Evolutionary conservation across 345 rosid species (phyloP).

Genomic region (Lepidium sativum): DNA sequence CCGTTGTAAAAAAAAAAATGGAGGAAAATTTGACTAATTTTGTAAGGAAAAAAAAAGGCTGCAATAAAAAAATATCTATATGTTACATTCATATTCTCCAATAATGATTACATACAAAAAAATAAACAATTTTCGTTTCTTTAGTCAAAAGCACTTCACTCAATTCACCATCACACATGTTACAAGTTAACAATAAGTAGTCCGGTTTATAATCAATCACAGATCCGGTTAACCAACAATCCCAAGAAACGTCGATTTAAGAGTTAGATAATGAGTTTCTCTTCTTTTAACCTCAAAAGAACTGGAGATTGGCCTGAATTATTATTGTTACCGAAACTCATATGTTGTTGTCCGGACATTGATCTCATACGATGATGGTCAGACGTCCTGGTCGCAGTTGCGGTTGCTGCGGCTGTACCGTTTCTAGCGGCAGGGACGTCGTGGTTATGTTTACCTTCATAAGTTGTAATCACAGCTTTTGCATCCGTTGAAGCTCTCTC

Average conservation of each 20-base stretch:
- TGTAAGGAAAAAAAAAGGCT: background rate
- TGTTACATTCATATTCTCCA: background rate
- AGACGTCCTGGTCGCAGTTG: slow-evolving; percentile 13
- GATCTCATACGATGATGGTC: slow-evolving; percentile 25
- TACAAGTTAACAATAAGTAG: slow-evolving; percentile 16
- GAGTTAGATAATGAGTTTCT: slow-evolving; percentile 42
- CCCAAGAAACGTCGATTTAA: background rate
- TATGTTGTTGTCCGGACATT: slow-evolving; percentile 27
- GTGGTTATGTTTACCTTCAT: slow-evolving; percentile 94
- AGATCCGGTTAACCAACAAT: slow-evolving; percentile 9
- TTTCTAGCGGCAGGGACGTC: slow-evolving; percentile 72
- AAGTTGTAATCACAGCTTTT: slow-evolving; percentile 86
- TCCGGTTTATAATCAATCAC: slow-evolving; percentile 9
- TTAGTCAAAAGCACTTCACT: slow-evolving; percentile 21
- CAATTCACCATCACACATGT: slow-evolving; percentile 24
- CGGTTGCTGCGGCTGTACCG: slow-evolving; percentile 35
- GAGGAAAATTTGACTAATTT: background rate
- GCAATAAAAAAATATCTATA: background rate
- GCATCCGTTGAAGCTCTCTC: slow-evolving; percentile 91
- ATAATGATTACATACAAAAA: slow-evolving; percentile 2
- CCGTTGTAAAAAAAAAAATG: too few relatives aligned
- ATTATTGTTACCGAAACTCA: slow-evolving; percentile 39
- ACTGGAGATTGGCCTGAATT: slow-evolving; percentile 40
- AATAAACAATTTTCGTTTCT: background rate
- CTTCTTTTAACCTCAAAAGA: slow-evolving; percentile 64